phyloP scores from a whole-genome alignment of 805 yeast genomes.

The Barnettozyma californica region DNA sequence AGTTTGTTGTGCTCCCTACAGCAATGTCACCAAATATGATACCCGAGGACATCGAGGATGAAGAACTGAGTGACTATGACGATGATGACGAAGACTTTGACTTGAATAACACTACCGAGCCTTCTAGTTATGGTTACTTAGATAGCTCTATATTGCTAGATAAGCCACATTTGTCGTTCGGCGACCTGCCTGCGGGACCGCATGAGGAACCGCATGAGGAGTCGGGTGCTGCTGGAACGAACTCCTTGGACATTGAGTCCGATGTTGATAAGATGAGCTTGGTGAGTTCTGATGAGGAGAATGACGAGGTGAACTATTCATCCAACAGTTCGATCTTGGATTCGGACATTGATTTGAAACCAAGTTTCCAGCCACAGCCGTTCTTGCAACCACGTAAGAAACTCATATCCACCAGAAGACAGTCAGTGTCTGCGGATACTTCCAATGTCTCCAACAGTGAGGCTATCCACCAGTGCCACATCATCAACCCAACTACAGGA shows the following conservation, averaged over 20 bases:
- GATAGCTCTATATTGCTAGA: slow-evolving; percentile 6
- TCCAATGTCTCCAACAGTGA: not conserved
- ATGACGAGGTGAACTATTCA: slow-evolving; percentile 19
- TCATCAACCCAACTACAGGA: slow-evolving; percentile 57
- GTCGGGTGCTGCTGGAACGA: slow-evolving; percentile 9
- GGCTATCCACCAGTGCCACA: slow-evolving; percentile 43
- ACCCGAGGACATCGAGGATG: slow-evolving; percentile 24
- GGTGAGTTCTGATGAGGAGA: slow-evolving; percentile 33
- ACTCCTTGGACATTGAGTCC: slow-evolving; percentile 29
- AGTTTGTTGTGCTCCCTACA: slow-evolving; percentile 20
- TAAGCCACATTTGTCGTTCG: not conserved
- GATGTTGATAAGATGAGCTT: slow-evolving; percentile 40
- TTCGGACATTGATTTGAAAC: slow-evolving; percentile 14
- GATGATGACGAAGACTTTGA: slow-evolving; percentile 14
- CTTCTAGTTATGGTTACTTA: slow-evolving; percentile 2
- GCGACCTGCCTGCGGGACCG: not conserved
- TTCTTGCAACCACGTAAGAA: slow-evolving; percentile 2
- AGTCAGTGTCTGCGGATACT: not conserved
- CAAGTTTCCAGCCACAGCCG: slow-evolving; percentile 2
- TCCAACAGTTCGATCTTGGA: slow-evolving; percentile 26
- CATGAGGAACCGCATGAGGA: slow-evolving; percentile 10
- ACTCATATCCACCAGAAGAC: not conserved
- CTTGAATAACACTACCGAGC: slow-evolving; percentile 1
- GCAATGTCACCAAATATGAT: slow-evolving; percentile 15
- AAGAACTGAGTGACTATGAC: slow-evolving; percentile 19